Base-by-base conservation (phyloP, 345 rosid genomes). In the Gossypium rotundifolium region DNA sequence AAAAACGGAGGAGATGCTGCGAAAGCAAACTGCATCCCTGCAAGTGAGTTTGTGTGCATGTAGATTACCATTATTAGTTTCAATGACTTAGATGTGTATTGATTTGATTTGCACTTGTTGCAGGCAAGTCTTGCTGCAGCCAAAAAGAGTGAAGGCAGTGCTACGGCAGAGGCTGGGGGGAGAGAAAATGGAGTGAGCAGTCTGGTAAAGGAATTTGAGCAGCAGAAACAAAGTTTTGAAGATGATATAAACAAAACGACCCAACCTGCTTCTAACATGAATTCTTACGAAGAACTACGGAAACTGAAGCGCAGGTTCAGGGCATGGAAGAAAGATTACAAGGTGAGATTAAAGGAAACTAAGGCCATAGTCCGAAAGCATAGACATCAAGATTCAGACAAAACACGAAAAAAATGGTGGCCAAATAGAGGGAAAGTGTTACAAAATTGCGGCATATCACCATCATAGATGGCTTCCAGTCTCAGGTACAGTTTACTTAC, bases 1-100 rank as follows among this genome's bases (percentile, higher is more conserved):
- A 85, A 82, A 89, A 18, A 91, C 90, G 96, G 99, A 96, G 84
- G 98, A 93, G 75, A 85, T 85, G 78, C 93, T 97, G 97, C 93
- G 89, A 81, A 89, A 84, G 82, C 98, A 96, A 81, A 89, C 90
- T 92, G 79, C 85, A 10, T 85, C 98, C 17, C 79, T 89, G 86
- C 99, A 91, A 83, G 99, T 90, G 75, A 86, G 91, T 68, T 71
- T 25, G 23, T 69, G 46, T 51, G 9, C 13, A 0, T 70, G 7
- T 70, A 25, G 33, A 22, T 48, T 49, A 17, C 16, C 17, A 9
- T 9, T 68, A 16, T 9, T 17, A 54, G 27, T 27, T 25, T 4
- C 11, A 25, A 25, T 8, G 3, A 20, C 60, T 29, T 58, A 46
- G 23, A 45, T 72, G 17, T 62, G 48, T 23, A 16, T 74, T 11